A percentile compares a stretch with the other conserved stretches of the same genome.
These are phyloP conservation scores for Blastobotrys terrestris DNA, from an alignment of 805 yeast genomes.

Conservation along the genomic window DNA sequence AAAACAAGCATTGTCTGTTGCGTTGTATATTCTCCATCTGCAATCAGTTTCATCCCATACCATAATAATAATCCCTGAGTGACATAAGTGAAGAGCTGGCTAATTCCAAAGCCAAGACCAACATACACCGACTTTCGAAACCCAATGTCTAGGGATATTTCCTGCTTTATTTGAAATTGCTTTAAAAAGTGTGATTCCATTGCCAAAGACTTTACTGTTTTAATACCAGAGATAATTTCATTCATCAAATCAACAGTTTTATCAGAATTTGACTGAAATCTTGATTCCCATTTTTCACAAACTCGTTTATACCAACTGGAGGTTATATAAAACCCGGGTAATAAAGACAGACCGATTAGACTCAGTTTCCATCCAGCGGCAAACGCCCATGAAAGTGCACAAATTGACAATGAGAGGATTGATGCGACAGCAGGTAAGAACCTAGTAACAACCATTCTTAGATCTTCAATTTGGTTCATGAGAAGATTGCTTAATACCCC, in stretches of 20 bases:
- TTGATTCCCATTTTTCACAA: conserved; percentile 50
- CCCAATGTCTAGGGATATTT: conserved; percentile 37
- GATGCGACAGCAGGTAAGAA: conserved; percentile 51
- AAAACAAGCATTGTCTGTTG: conserved; percentile 62
- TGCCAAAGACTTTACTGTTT: conserved; percentile 56
- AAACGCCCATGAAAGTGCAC: conserved; percentile 75
- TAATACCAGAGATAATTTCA: conserved; percentile 53
- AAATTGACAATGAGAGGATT: conserved; percentile 45
- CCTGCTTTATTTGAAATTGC: conserved; percentile 32
- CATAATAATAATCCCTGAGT: conserved; percentile 71
- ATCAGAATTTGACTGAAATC: conserved; percentile 41
- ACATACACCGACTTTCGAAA: conserved; percentile 48
- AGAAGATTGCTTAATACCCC: conserved; percentile 55
- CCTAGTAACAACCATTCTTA: conserved; percentile 58
- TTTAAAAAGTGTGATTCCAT: conserved; percentile 43
- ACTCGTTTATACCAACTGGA: conserved; percentile 48
- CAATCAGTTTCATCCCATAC: conserved; percentile 73
- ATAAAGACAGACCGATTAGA: conserved; percentile 69
- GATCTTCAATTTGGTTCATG: conserved; percentile 76
- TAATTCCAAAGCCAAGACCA: conserved; percentile 62
- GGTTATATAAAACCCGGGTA: conserved; percentile 53
- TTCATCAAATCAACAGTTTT: conserved; percentile 28
- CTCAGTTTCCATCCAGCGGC: conserved; percentile 81
- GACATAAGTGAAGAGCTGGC: conserved; percentile 46
- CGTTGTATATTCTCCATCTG: conserved; percentile 47